Percentiles rank a stretch among this genome's conserved stretches.
These are phyloP conservation scores for Skeletonema costatum DNA, from an alignment of 108 stramenopile genomes.

Conservation along the genomic window DNA sequence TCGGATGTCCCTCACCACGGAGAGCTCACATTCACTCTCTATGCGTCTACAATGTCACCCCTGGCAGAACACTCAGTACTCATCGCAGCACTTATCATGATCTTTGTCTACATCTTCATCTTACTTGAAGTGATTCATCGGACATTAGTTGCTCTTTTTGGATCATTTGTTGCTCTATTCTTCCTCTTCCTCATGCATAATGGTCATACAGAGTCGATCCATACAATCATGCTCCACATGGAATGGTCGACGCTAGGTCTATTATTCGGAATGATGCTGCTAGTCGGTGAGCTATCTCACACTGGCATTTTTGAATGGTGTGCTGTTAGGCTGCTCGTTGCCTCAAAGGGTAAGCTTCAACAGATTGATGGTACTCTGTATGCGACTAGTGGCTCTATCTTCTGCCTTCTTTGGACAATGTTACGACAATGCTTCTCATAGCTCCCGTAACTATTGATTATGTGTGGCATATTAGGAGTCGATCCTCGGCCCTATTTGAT, in stretches of 20 bases:
- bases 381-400: conserved; percentile 52
- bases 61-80: conserved; percentile 47
- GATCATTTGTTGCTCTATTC: conserved; percentile 59
- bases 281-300: conserved; percentile 64
- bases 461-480: conserved; percentile 61
- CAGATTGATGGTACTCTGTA: conserved; percentile 53
- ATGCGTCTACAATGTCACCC: conserved; percentile 32
- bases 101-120: conserved; percentile 66
- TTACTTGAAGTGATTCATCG: conserved; percentile 68
- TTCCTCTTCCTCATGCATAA: conserved; percentile 60
- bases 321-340: conserved; percentile 57
- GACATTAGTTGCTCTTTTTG: conserved; percentile 67
- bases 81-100: conserved; percentile 64
- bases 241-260: conserved; percentile 67
- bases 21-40: conserved; percentile 49
- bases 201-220: conserved; percentile 52
- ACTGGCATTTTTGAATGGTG: conserved; percentile 75
- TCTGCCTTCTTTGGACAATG: conserved; percentile 70
- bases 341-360: conserved; percentile 53
- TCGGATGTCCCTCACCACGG: conserved; percentile 32
- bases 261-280: conserved; percentile 76
- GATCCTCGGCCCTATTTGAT: conserved; percentile 68
- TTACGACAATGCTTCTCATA: conserved; percentile 64
- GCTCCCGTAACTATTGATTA: conserved; percentile 74
- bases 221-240: conserved; percentile 54